A percentile compares a stretch with the other conserved stretches of the same genome.
Conservation (phyloP, 805 yeast species). For the Saccharomycopsis malanga region DNA sequence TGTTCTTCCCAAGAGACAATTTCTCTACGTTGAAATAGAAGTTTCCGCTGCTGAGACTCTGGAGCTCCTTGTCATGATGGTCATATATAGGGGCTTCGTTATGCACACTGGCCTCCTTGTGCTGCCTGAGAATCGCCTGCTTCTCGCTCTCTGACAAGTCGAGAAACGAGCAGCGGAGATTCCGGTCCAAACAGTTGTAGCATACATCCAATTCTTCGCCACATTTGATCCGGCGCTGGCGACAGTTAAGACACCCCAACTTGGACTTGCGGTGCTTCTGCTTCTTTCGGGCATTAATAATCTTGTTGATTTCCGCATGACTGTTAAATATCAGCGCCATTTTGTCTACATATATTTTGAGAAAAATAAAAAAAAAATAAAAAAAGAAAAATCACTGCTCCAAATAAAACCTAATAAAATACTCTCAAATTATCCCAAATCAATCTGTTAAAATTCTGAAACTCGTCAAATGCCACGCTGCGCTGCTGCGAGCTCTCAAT, state of each 20-base stretch:
- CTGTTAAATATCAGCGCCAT: no score
- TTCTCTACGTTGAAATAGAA: not conserved
- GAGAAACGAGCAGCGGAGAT: conserved; percentile 14
- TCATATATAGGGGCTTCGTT: not conserved
- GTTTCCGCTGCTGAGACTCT: not conserved
- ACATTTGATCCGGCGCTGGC: conserved; percentile 17
- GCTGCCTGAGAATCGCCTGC: conserved; percentile 4
- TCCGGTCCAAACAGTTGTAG: conserved; percentile 17
- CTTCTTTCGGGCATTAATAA: not conserved
- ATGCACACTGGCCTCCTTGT: not conserved
- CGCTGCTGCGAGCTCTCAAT: no score
- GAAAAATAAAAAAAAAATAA: no score
- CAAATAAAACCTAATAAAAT: no score
- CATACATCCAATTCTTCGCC: conserved; percentile 20
- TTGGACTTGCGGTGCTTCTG: conserved; percentile 18
- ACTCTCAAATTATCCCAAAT: no score
- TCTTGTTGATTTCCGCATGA: not conserved
- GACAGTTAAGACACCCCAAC: conserved; percentile 18
- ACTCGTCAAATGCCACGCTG: no score
- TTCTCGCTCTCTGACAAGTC: conserved; percentile 9
- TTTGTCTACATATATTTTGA: no score
- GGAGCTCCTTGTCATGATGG: not conserved
- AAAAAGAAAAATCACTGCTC: no score
- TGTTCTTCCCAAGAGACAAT: not conserved
- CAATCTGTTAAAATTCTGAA: no score